A percentile compares a stretch with the other conserved stretches of the same genome.
Conservation (phyloP, 306 rosid genomes). For the Citrullus colocynthis region DNA sequence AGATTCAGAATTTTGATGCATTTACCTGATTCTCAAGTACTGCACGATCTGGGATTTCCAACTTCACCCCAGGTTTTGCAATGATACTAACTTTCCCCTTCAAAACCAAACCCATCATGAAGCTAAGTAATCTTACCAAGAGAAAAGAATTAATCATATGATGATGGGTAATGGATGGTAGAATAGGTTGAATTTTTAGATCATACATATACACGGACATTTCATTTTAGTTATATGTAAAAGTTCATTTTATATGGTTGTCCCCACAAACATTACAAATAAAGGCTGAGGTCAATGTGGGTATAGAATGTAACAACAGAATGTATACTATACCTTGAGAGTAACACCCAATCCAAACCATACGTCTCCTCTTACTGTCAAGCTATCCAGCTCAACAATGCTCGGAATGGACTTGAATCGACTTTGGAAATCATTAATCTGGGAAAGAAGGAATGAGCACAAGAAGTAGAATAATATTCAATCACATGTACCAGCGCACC, state of each 20-base stretch:
- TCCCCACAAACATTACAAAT: background rate
- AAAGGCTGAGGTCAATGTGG: background rate
- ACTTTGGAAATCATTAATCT: conserved; percentile 47
- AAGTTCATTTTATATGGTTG: background rate
- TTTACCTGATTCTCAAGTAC: conserved; percentile 52
- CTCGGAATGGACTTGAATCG: conserved; percentile 62
- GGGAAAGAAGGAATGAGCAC: conserved; percentile 17
- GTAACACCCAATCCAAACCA: conserved; percentile 60
- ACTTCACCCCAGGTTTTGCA: conserved; percentile 47
- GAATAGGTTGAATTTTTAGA: background rate
- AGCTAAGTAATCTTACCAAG: background rate
- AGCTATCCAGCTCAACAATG: conserved; percentile 46
- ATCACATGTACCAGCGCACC: background rate
- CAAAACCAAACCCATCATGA: conserved; percentile 10
- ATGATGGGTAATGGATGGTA: background rate
- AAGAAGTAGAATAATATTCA: background rate
- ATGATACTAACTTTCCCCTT: conserved; percentile 51
- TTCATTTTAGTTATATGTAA: background rate
- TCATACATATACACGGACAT: background rate
- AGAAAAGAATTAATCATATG: too few species aligned
- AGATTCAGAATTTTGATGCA: background rate
- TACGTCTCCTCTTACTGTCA: conserved; percentile 63
- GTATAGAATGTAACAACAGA: background rate
- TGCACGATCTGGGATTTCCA: conserved; percentile 60
- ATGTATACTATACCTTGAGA: conserved; percentile 40